Evolutionary conservation across 306 rosid genomes (phyloP).

Genomic region (Argentina anserina): DNA sequence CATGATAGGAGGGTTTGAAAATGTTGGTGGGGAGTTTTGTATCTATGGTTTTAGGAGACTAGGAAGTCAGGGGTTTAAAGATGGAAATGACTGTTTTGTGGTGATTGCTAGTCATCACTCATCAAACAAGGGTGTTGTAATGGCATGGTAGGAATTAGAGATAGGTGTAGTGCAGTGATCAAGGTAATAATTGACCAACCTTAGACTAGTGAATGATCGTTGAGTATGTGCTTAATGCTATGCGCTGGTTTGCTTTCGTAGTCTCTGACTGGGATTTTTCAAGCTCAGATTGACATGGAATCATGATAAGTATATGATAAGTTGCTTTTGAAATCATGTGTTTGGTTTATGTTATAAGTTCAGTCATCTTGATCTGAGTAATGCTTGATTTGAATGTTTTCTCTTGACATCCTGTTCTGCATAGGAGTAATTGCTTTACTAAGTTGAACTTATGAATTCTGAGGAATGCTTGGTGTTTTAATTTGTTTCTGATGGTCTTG

Average conservation of each 20-base stretch:
- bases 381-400: neutral
- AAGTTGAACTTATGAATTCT: neutral
- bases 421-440: neutral
- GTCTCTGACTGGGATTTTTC: neutral
- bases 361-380: neutral
- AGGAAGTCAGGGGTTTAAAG: neutral
- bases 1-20: slow-evolving; percentile 13
- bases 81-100: neutral
- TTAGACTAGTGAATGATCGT: neutral
- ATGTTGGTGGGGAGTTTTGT: neutral
- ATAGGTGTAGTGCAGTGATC: neutral
- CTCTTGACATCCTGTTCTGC: neutral
- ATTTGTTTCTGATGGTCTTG: neutral
- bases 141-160: slow-evolving; percentile 2
- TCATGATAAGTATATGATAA: neutral
- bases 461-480: neutral
- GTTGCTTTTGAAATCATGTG: neutral
- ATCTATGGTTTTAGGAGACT: slow-evolving; percentile 6
- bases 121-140: slow-evolving; percentile 2
- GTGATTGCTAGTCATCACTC: neutral
- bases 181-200: neutral
- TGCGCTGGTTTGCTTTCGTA: neutral
- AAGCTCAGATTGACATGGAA: neutral
- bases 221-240: neutral
- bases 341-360: neutral